Evolutionary conservation across 345 rosid species (phyloP).

Genomic region (Syzygium grande): DNA sequence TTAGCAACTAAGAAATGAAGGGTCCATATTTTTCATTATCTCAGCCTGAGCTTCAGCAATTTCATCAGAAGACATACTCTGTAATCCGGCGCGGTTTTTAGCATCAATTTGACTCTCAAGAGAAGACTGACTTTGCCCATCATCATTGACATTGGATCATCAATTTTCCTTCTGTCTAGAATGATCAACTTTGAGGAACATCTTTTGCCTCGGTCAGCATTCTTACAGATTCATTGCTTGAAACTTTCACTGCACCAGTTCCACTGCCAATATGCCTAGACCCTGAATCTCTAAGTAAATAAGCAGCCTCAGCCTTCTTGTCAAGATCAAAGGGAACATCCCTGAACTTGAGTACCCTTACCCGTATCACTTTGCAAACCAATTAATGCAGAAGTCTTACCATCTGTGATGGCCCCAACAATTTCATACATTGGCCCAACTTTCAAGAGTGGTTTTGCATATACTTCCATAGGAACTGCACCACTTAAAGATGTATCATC

Average conservation of each 20-base stretch:
- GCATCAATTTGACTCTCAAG: constrained; percentile 73
- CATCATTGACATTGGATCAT: constrained; percentile 13
- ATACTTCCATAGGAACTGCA: constrained; percentile 20
- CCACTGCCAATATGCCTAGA: not conserved
- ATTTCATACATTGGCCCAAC: constrained; percentile 1
- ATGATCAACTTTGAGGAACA: constrained; percentile 2
- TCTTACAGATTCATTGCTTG: not conserved
- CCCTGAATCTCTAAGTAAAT: constrained; percentile 1
- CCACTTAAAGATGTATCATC: not conserved
- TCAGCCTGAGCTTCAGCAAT: constrained; percentile 77
- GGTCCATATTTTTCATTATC: constrained; percentile 71
- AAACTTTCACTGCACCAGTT: constrained; percentile 2
- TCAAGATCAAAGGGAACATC: not conserved
- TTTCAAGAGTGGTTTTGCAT: constrained; percentile 6
- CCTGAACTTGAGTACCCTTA: constrained; percentile 7
- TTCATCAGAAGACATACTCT: constrained; percentile 65
- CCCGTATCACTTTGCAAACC: constrained; percentile 10
- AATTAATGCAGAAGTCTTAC: constrained; percentile 1
- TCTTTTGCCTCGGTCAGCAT: not conserved
- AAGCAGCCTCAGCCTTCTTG: constrained; percentile 1
- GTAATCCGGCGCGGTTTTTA: constrained; percentile 57
- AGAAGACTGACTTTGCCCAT: constrained; percentile 26
- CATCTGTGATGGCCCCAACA: not conserved
- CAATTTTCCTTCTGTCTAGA: not conserved
- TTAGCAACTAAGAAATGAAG: constrained; percentile 54